Evolutionary conservation across 805 yeast species (phyloP).

Genomic region (Wickerhamiella nectarea): DNA sequence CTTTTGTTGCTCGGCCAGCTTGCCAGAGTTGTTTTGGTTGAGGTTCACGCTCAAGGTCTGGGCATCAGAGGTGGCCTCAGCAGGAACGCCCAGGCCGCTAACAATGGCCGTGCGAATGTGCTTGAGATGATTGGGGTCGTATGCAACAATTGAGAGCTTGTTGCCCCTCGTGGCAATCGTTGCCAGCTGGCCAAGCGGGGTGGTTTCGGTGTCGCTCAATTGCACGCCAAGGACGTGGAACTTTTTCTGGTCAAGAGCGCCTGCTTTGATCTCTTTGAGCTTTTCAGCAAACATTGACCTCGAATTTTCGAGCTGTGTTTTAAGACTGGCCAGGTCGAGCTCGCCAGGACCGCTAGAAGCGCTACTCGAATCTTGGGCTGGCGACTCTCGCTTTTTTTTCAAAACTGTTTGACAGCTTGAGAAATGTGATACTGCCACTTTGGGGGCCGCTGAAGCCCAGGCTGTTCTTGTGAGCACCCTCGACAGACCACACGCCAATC

Average conservation of each 20-base stretch:
- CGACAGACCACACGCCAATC: too few species aligned
- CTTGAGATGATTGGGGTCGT: slow-evolving; percentile 65
- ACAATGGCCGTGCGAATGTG: slow-evolving; percentile 57
- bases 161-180: slow-evolving; percentile 26
- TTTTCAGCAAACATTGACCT: slow-evolving; percentile 41
- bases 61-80: slow-evolving; percentile 64
- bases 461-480: too few species aligned
- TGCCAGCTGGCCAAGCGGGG: slow-evolving; percentile 34
- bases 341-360: neutral
- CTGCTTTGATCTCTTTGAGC: slow-evolving; percentile 51
- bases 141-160: slow-evolving; percentile 52
- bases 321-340: slow-evolving; percentile 28
- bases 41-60: slow-evolving; percentile 61
- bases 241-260: slow-evolving; percentile 51
- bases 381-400: too few species aligned
- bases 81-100: slow-evolving; percentile 58
- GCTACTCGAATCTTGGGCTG: too few species aligned
- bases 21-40: slow-evolving; percentile 62
- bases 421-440: too few species aligned
- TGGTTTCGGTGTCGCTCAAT: slow-evolving; percentile 33
- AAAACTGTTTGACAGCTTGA: neutral
- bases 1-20: slow-evolving; percentile 40
- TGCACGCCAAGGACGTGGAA: slow-evolving; percentile 48
- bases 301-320: slow-evolving; percentile 34
- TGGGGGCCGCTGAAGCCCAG: too few species aligned